These are phyloP conservation scores for Manihot esculenta DNA, from an alignment of 441 rosid genomes.

Conservation along the genomic window DNA sequence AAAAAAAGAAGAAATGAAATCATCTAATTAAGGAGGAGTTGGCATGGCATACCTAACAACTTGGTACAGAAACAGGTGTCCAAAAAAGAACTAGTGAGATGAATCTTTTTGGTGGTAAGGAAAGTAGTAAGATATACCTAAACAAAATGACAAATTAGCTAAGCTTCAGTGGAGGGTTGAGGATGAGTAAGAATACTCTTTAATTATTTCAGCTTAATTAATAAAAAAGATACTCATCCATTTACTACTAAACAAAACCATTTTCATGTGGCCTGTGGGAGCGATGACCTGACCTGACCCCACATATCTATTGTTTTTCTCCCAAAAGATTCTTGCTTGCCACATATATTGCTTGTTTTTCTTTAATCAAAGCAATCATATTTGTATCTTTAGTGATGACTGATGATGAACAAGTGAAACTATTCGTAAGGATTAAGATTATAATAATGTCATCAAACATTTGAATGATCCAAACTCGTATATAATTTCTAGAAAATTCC, in stretches of 20 bases:
- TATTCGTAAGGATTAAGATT: too few species aligned
- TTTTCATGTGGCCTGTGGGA: constrained; percentile 10
- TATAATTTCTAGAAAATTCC: too few species aligned
- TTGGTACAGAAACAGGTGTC: constrained; percentile 11
- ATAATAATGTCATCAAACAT: too few species aligned
- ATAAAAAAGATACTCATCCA: neutral
- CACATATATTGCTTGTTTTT: neutral
- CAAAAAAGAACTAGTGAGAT: constrained; percentile 12
- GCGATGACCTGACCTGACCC: constrained; percentile 4
- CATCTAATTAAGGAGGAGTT: too few species aligned
- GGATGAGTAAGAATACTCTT: constrained; percentile 4
- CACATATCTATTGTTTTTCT: constrained; percentile 3
- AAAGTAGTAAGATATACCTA: neutral
- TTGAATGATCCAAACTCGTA: too few species aligned
- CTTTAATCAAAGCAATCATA: too few species aligned
- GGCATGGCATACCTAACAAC: neutral
- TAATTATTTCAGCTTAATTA: neutral
- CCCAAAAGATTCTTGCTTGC: constrained; percentile 5
- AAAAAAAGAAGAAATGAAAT: too few species aligned
- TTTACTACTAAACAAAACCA: neutral
- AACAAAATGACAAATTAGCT: neutral
- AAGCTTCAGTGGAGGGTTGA: neutral
- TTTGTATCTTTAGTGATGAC: neutral
- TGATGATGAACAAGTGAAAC: neutral
- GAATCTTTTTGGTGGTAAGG: neutral